These are phyloP conservation scores for Amanita muscaria DNA, from an alignment of 768 basidiomycete species.

Conservation along the genomic window DNA sequence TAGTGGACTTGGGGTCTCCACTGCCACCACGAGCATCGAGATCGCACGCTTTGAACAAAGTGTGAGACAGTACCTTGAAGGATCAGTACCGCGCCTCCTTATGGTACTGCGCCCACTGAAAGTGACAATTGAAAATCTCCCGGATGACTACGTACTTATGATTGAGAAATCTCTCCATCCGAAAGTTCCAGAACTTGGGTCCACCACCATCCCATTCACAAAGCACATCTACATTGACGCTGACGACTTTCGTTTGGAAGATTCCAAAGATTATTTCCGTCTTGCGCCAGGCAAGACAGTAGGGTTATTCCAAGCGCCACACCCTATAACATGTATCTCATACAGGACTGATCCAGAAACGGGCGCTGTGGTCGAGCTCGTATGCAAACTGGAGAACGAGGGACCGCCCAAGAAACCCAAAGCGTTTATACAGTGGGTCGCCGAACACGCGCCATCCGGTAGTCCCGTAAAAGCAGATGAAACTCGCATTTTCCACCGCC, in stretches of 20 bases:
- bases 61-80: slow-evolving; percentile 85
- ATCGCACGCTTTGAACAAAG: slow-evolving; percentile 83
- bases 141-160: slow-evolving; percentile 74
- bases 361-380: slow-evolving; percentile 70
- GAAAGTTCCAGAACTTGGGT: slow-evolving; percentile 83
- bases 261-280: slow-evolving; percentile 94
- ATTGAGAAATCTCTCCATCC: slow-evolving; percentile 92
- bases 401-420: slow-evolving; percentile 71
- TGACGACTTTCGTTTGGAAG: slow-evolving; percentile 87
- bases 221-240: slow-evolving; percentile 85
- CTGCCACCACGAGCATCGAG: slow-evolving; percentile 74
- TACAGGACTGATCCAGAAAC: slow-evolving; percentile 68
- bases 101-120: slow-evolving; percentile 90
- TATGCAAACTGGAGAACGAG: slow-evolving; percentile 70
- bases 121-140: slow-evolving; percentile 84
- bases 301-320: slow-evolving; percentile 87
- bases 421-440: slow-evolving; percentile 96
- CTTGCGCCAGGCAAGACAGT: slow-evolving; percentile 97
- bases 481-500: slow-evolving; percentile 82
- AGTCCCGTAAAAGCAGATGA: slow-evolving; percentile 85
- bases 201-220: slow-evolving; percentile 76
- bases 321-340: slow-evolving; percentile 89
- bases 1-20: slow-evolving; percentile 89
- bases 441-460: slow-evolving; percentile 66
- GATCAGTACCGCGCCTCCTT: slow-evolving; percentile 76